A percentile compares a stretch with the other conserved stretches of the same genome.
These are phyloP conservation scores for Meredithiella fracta DNA, from an alignment of 2,329 filamentous ascomycete species.

Conservation along the genomic window DNA sequence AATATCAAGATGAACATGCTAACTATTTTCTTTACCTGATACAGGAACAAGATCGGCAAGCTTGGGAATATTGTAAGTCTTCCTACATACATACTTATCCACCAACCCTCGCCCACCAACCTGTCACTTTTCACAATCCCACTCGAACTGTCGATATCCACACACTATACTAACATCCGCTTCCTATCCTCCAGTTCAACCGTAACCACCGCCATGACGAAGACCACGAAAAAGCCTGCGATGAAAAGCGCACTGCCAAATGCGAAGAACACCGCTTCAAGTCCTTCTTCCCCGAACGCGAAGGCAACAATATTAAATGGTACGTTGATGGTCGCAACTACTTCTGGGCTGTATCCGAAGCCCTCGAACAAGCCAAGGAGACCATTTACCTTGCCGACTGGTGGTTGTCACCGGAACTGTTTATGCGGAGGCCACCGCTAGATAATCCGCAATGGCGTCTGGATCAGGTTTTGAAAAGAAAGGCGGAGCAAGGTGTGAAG, in stretches of 20 bases:
- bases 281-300: slow-evolving; percentile 78
- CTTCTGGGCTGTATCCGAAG: slow-evolving; percentile 81
- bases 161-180: slow-evolving; percentile 3
- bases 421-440: slow-evolving; percentile 69
- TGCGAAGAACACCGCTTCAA: slow-evolving; percentile 63
- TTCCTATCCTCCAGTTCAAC: slow-evolving; percentile 42
- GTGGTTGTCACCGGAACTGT: slow-evolving; percentile 87
- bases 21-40: not conserved
- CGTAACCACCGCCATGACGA: slow-evolving; percentile 85
- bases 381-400: slow-evolving; percentile 93
- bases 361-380: slow-evolving; percentile 78
- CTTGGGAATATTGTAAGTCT: slow-evolving; percentile 40
- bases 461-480: slow-evolving; percentile 72
- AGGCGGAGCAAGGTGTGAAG: slow-evolving; percentile 82
- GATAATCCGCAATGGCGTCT: slow-evolving; percentile 72
- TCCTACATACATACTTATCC: not conserved
- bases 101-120: not conserved
- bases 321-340: slow-evolving; percentile 94
- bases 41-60: slow-evolving; percentile 42
- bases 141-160: too few species aligned
- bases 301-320: slow-evolving; percentile 85
- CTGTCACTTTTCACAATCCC: not conserved
- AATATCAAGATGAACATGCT: not conserved
- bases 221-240: slow-evolving; percentile 69
- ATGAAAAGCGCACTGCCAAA: slow-evolving; percentile 60